A percentile compares a stretch with the other conserved stretches of the same genome.
Evolutionary conservation across 2,329 filamentous ascomycete species (phyloP).

Genomic region (Colletotrichum kahawae): DNA sequence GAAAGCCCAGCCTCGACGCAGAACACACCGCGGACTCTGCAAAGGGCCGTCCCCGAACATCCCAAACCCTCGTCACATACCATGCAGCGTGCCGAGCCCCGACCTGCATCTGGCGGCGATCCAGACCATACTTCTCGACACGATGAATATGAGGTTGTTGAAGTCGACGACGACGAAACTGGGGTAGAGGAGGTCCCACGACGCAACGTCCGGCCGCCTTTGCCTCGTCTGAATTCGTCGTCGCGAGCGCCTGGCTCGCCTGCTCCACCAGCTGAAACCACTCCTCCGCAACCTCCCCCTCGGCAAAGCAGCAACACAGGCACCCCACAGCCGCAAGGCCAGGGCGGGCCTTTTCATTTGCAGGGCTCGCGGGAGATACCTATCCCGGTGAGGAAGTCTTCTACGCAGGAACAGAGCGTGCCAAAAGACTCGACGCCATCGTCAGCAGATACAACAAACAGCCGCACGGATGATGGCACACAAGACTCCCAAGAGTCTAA

Average conservation of each 20-base stretch:
- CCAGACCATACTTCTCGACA: conserved; percentile 6
- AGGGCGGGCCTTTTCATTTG: conserved; percentile 14
- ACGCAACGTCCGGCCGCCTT: neutral
- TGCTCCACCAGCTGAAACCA: neutral
- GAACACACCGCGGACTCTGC: neutral
- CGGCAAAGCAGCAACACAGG: conserved; percentile 1
- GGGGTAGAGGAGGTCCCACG: conserved; percentile 9
- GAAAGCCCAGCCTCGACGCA: neutral
- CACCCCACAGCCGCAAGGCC: conserved; percentile 4
- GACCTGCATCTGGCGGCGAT: neutral
- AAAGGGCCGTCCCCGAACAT: neutral
- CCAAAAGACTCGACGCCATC: neutral
- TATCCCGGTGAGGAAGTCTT: conserved; percentile 11
- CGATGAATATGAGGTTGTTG: conserved; percentile 23
- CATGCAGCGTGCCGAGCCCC: conserved; percentile 1
- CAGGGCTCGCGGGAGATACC: conserved; percentile 21
- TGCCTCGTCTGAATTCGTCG: conserved; percentile 23
- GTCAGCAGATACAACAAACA: neutral
- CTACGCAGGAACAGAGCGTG: conserved; percentile 3
- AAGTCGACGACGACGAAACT: conserved; percentile 7
- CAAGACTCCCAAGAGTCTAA: neutral
- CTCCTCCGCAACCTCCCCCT: neutral
- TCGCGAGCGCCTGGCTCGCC: conserved; percentile 16
- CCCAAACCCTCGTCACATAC: conserved; percentile 1
- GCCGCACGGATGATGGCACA: conserved; percentile 7